Base-by-base conservation (phyloP, 306 rosid genomes). In the Pyrus bretschneideri region DNA sequence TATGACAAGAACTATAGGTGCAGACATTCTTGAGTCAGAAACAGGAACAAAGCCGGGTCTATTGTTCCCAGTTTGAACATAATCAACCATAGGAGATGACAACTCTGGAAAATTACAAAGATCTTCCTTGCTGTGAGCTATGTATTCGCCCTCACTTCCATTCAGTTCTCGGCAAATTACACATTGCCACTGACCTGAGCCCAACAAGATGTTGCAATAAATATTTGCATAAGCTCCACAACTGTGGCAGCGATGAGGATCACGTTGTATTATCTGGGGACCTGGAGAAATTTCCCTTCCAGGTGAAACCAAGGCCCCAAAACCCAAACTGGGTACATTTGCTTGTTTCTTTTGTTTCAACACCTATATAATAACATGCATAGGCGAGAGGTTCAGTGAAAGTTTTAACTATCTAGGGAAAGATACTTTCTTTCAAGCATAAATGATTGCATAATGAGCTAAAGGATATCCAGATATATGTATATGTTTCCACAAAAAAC, bases 131-230 rank as follows among this genome's bases (percentile, higher is more conserved):
- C 88, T 86, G 58, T 85, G 84, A 42, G 93, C 95, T 55, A 87
- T 77, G 67, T 96, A 96, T 85, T 96, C 99, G 5, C 93, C 92
- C 15, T 88, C 93, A 78, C 98, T 96, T 79, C 87, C 92, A 80
- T 92, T 96, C 79, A 92, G 84, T 64, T 92, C 79, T 78, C 93
- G 75, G 80, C 99, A 96, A 73, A 96, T 83, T 60, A 96, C 97
- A 83, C 99, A 96, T 78, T 96, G 97, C 98, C 99, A 96, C 89
- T 96, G 97, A 73, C 99, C 99, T 76, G 99, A 96, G 69, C 98
- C 97, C 81, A 87, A 80, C 79, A 96, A 85, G 76, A 96, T 86
- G 70, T 89, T 90, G 91, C 97, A 87, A 73, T 91, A 89, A 73
- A 85, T 63, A 79, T 92, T 96, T 63, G 97, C 94, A 87, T 89